Conservation (phyloP, 495 filamentous ascomycete species). For the Monascus purpureus region DNA sequence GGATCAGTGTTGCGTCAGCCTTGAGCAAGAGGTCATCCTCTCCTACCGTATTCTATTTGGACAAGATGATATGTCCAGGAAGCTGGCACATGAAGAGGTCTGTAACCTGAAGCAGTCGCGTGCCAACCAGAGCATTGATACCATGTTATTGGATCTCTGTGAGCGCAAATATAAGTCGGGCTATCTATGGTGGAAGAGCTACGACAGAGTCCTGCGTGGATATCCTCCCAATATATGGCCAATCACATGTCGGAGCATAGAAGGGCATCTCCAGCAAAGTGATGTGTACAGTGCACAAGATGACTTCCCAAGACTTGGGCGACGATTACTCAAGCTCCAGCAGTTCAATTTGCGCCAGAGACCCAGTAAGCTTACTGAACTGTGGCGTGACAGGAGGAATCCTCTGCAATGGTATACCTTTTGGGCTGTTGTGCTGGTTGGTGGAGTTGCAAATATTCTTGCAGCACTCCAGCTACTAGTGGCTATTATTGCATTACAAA, state of each 20-base stretch:
- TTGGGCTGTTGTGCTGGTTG: conserved; percentile 10
- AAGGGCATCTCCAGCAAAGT: neutral
- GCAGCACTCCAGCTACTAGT: too few relatives aligned
- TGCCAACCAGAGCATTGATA: neutral
- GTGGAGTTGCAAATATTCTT: conserved; percentile 2
- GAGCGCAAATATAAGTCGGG: too few relatives aligned
- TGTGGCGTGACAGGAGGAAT: conserved; percentile 11
- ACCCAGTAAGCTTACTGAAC: conserved; percentile 4
- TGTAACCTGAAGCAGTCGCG: neutral
- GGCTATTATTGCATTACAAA: too few relatives aligned
- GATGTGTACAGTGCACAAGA: conserved; percentile 3
- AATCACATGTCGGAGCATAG: neutral
- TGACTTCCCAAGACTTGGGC: conserved; percentile 10
- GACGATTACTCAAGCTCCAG: conserved; percentile 2
- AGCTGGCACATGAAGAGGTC: neutral
- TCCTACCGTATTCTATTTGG: conserved; percentile 5
- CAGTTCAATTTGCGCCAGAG: conserved; percentile 1
- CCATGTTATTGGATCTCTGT: neutral
- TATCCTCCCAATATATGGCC: neutral
- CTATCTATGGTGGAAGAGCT: too few relatives aligned
- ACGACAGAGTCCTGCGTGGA: neutral
- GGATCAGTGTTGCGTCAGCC: neutral
- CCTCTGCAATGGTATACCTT: conserved; percentile 14
- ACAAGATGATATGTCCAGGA: neutral
- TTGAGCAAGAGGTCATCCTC: conserved; percentile 1